Evolutionary conservation across 345 rosid species (phyloP).

Genomic region (Melaleuca alternifolia): DNA sequence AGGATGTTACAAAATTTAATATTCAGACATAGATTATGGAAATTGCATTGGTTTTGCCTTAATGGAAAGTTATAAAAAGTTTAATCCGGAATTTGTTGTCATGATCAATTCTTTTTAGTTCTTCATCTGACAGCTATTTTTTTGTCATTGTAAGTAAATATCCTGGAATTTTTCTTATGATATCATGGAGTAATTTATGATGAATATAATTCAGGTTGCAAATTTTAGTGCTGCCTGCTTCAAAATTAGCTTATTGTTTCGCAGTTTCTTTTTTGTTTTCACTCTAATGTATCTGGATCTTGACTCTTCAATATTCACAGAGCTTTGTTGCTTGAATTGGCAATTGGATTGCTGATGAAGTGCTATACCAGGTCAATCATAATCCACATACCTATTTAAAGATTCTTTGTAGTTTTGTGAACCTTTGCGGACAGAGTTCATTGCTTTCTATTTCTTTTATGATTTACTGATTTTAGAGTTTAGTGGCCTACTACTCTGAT

Average conservation of each 20-base stretch:
- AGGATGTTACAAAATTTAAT: not conserved
- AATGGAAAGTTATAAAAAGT: not conserved
- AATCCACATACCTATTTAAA: not conserved
- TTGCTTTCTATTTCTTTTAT: not conserved
- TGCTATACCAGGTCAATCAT: constrained; percentile 69
- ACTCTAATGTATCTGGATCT: not conserved
- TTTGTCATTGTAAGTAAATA: not conserved
- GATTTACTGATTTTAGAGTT: not conserved
- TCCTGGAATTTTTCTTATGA: not conserved
- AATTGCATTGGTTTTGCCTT: not conserved
- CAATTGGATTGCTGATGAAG: constrained; percentile 98
- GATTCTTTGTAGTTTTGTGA: no score
- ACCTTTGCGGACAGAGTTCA: no score
- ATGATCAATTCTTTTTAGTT: not conserved
- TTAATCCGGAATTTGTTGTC: not conserved
- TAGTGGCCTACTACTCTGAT: not conserved
- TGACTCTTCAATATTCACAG: constrained; percentile 31
- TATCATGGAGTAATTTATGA: not conserved
- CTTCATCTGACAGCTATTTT: not conserved
- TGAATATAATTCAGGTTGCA: not conserved
- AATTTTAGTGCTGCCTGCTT: not conserved
- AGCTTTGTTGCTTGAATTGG: constrained; percentile 85
- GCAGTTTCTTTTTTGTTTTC: not conserved
- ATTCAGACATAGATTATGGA: not conserved
- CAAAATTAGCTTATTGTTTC: not conserved